These are phyloP conservation scores for Takakia lepidozioides DNA, from an alignment of 225 moss, liverwort and hornwort genomes.

Conservation along the genomic window DNA sequence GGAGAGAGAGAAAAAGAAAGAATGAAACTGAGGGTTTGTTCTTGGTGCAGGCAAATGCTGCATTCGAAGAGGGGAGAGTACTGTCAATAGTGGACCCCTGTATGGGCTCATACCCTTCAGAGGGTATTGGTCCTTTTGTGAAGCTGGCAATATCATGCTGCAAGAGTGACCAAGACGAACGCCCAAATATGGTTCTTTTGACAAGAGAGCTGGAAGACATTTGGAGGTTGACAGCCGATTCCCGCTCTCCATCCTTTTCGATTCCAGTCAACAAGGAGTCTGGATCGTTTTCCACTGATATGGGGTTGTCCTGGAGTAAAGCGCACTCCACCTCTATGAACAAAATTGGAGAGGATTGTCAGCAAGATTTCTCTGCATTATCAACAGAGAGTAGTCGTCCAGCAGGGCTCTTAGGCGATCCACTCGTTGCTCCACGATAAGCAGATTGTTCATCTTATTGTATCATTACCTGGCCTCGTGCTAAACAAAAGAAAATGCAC, in stretches of 20 bases:
- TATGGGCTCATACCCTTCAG: constrained; percentile 46
- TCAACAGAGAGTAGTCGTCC: too few species aligned
- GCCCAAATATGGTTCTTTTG: constrained; percentile 71
- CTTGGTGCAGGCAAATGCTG: constrained; percentile 23
- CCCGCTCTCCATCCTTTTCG: constrained; percentile 3
- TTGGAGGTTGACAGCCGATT: constrained; percentile 37
- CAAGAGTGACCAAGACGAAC: constrained; percentile 41
- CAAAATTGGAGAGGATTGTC: too few species aligned
- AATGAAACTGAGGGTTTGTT: too few species aligned
- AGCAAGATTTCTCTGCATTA: too few species aligned
- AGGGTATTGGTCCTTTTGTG: constrained; percentile 41
- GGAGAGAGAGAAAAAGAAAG: not conserved
- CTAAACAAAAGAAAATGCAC: too few species aligned
- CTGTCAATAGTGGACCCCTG: constrained; percentile 47
- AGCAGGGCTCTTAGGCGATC: too few species aligned
- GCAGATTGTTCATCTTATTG: too few species aligned
- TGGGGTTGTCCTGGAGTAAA: too few species aligned
- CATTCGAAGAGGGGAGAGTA: constrained; percentile 31
- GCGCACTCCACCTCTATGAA: too few species aligned
- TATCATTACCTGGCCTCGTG: too few species aligned
- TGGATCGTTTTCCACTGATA: constrained; percentile 30
- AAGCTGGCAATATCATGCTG: constrained; percentile 56
- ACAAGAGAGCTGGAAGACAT: constrained; percentile 61
- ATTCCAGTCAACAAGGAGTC: constrained; percentile 13
- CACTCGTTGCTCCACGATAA: too few species aligned